phyloP scores from a whole-genome alignment of 345 rosid genomes.

The Conringia planisiliqua region DNA sequence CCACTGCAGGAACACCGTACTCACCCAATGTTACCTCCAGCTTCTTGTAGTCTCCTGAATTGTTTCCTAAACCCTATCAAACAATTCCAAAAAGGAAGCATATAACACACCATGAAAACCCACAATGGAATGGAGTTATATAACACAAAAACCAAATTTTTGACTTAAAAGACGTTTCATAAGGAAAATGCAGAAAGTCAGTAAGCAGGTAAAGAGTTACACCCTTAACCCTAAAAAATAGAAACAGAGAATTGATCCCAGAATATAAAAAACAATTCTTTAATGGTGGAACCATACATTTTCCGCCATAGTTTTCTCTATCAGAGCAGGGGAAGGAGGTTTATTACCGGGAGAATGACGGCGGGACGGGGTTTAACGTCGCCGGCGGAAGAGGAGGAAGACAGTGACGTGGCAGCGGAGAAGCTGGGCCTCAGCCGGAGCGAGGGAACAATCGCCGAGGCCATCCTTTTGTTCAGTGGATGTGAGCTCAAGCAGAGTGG shows the following conservation, averaged over 20 bases:
- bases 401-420: conserved; percentile 26
- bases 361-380: conserved; percentile 52
- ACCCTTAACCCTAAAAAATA: background rate
- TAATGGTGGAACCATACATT: background rate
- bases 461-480: conserved; percentile 36
- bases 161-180: background rate
- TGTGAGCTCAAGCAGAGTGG: conserved; percentile 18
- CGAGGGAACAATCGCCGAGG: conserved; percentile 45
- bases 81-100: background rate
- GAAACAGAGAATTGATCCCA: background rate
- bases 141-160: background rate
- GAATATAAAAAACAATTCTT: background rate
- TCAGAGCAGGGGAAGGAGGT: background rate
- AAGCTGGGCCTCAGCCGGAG: conserved; percentile 33
- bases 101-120: background rate
- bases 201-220: background rate
- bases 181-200: background rate
- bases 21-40: conserved; percentile 52
- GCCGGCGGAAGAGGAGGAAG: conserved; percentile 29
- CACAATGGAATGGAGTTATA: background rate
- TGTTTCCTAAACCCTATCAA: conserved; percentile 85
- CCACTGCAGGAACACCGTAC: conserved; percentile 64
- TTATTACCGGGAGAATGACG: conserved; percentile 76
- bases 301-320: background rate
- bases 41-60: conserved; percentile 70